Evolutionary conservation across 768 basidiomycete genomes (phyloP), one percentile per base, ranked within the genome.

Genomic region (Paxillus rubicundulus): DNA sequence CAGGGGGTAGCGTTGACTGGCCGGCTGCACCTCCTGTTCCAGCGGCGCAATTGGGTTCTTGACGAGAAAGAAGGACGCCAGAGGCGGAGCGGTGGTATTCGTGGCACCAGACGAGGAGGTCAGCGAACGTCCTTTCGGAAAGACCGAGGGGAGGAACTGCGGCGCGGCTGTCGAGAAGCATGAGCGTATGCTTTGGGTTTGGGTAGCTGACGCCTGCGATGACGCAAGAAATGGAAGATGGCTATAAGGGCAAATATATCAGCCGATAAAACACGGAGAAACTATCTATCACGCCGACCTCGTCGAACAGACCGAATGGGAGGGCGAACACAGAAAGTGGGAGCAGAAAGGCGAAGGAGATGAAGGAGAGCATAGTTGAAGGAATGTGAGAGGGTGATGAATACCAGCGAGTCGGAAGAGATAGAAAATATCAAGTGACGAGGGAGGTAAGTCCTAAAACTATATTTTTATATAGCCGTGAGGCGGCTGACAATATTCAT

Each of bases 91-190:
- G 58, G 0, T 50, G 50, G 17, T 55, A 17, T 34, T 67, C 48
- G 28, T 62, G 58, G 17, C 68, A 67, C 66, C 67, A 69, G 20
- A 57, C 8, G 49, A 67, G 67, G 42, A 67, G 65, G 30, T 67
- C 65, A 27, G 47, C 47, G 20, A 67, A 67, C 0, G 56, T 54
- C 2, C 49, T 58, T 45, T 52, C 53, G 28, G 68, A 56, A 12
- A 68, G 24, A 13, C 68, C 68, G 4, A 10, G 36, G 2, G 68
- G 65, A 38, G 63, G 65, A 9, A 30, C 13, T 36, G 65, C 45
- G 28, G 45, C 58, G 42, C 27, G 61, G 16, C 50, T 59, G 24
- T 65, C 14, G 16, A 67, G 67, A 34, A 69, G 67, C 1, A 27
- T 21, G 2, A 69, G 48, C 3, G 65, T 51, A 1, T 67, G 41